Percentiles rank a stretch among this genome's conserved stretches.
phyloP scores from a whole-genome alignment of 768 basidiomycete species.

The Rhizopogon sp. region DNA sequence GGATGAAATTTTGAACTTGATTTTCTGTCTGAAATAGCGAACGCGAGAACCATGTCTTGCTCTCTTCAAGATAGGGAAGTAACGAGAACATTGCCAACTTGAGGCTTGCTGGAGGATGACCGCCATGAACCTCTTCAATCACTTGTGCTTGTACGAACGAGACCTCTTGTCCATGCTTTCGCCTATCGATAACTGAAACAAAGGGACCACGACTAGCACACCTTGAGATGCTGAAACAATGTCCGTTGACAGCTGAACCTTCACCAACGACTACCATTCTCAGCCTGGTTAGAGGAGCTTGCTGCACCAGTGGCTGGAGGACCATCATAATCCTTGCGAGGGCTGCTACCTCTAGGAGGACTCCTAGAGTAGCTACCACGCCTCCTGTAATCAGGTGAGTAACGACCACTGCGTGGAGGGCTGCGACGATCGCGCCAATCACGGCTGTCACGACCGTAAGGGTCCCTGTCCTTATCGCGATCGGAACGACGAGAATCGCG shows the following conservation, averaged over 20 bases:
- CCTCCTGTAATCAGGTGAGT: slow-evolving; percentile 74
- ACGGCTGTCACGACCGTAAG: slow-evolving; percentile 63
- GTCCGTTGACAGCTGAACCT: slow-evolving; percentile 17
- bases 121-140: slow-evolving; percentile 38
- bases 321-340: slow-evolving; percentile 44
- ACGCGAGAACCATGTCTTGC: slow-evolving; percentile 36
- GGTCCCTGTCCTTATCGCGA: slow-evolving; percentile 50
- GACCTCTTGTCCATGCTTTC: slow-evolving; percentile 38
- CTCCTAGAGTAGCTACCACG: slow-evolving; percentile 77
- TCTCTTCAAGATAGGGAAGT: slow-evolving; percentile 43
- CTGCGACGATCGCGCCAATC: slow-evolving; percentile 83
- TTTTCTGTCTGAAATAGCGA: slow-evolving; percentile 53
- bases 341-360: slow-evolving; percentile 70
- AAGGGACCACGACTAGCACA: slow-evolving; percentile 20
- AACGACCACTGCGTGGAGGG: slow-evolving; percentile 59
- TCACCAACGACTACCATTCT: slow-evolving; percentile 59
- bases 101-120: slow-evolving; percentile 32
- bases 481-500: slow-evolving; percentile 36
- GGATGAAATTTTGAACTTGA: slow-evolving; percentile 63
- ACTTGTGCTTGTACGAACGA: slow-evolving; percentile 34
- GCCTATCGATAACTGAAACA: slow-evolving; percentile 17
- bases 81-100: slow-evolving; percentile 49
- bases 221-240: slow-evolving; percentile 3
- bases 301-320: slow-evolving; percentile 33
- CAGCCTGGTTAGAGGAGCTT: slow-evolving; percentile 31